Evolutionary conservation across 139 green algal genomes (phyloP), one percentile per base, ranked within the genome.

Genomic region (Chlorella sorokiniana): DNA sequence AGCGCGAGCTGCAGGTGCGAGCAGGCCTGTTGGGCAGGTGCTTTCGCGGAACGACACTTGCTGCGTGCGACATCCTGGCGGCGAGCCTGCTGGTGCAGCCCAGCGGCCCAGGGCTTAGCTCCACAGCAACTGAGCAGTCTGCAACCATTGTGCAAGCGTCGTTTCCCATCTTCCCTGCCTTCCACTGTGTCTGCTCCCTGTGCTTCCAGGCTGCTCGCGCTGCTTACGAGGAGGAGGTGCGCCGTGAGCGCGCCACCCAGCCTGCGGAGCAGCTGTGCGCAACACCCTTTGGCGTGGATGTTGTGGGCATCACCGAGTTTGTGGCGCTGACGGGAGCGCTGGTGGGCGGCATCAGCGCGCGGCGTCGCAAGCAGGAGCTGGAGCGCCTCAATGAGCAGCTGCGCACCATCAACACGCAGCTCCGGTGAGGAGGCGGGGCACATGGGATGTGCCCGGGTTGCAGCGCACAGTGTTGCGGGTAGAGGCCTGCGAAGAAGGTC

Each of bases 251-350:
- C 6, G 48, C 56, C 29, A 9, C 35, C 8, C 45, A 35, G 20
- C 45, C 64, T 27, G 74, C 63, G 51, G 92, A 91, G 85, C 94
- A 94, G 86, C 91, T 98, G 74, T 99, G 96, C 79, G 94, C 94
- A 31, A 99, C 96, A 20, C 96, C 96, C 1, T 99, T 96, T 90
- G 96, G 96, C 62, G 86, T 99, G 2, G 96, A 99, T 71, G 92
- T 99, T 16, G 96, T 99, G 11, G 96, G 96, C 69, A 98, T 99
- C 89, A 98, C 93, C 2, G 94, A 98, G 88, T 73, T 92, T 2
- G 73, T 99, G 3, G 94, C 93, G 27, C 85, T 98, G 0, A 90
- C 95, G 23, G 93, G 94, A 7, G 94, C 94, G 40, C 71, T 93
- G 37, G 88, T 92, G 56, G 86, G 86, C 69, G 91, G 94, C 27